Base-by-base conservation (phyloP, 2,329 filamentous ascomycete species). In the Talaromyces sp. region DNA sequence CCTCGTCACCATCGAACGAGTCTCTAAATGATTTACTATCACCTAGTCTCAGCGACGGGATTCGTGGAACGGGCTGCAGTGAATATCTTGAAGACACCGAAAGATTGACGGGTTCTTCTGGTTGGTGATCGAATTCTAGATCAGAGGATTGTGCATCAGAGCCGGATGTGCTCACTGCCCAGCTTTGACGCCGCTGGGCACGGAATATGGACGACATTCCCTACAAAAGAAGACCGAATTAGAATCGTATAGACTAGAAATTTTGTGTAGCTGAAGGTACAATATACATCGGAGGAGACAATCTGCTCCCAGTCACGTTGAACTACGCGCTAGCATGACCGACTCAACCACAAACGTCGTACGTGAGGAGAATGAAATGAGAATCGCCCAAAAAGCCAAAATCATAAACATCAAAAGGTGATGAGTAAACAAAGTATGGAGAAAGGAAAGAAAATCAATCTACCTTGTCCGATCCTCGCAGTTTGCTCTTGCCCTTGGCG, bases 401-500 rank as follows among this genome's bases (percentile, higher is more conserved):
- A 37, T 40, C 54, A 57, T 18, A 12, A 42, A 40, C n/a, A 57
- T 57, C 8, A 42, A n/a, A n/a, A 39, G 35, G 9, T 56, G 21
- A 2, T 23, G 33, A 52, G 58, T 44, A 58, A 60, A 54, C 11
- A 39, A 37, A 46, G 40, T 18, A 11, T 56, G 39, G 31, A 61
- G 39, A 21, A 21, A 39, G 16, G 25, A 59, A 40, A 55, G 46
- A 64, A 64, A 84, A 81, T 88, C 80, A 87, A 87, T 91, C 92
- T 90, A 93, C 90, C 91, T 96, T 96, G 77, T 95, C 91, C 72
- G 77, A 77, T 60, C 77, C 77, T 75, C 81, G 81, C 71, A 96
- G 87, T 77, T 91, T 93, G 79, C 85, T 93, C 79, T 90, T 93
- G 68, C 93, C 91, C 79, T 96, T 96, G 67, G 90, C 92, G 75